Evolutionary conservation across 1,284 basidiomycete species (phyloP).

Genomic region (Moesziomyces sp.): DNA sequence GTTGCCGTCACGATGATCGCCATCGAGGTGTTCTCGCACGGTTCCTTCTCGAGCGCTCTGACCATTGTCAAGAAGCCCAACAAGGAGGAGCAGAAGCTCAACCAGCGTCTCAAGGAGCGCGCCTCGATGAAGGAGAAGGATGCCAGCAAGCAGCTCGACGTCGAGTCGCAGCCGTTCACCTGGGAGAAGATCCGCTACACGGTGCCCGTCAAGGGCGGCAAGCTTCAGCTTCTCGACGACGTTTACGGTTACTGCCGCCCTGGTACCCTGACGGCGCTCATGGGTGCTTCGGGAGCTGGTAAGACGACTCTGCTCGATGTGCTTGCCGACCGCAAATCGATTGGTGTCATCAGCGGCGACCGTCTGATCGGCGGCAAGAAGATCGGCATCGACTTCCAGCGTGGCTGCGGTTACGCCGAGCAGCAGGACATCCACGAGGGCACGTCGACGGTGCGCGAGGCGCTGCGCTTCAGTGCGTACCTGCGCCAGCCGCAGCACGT

Average conservation of each 20-base stretch:
- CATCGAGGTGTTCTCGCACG: constrained; percentile 47
- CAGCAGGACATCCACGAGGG: constrained; percentile 86
- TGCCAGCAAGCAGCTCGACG: constrained; percentile 38
- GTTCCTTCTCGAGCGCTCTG: constrained; percentile 24
- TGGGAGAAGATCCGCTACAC: constrained; percentile 69
- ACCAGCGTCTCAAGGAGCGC: constrained; percentile 51
- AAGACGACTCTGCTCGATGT: constrained; percentile 78
- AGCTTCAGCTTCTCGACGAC: constrained; percentile 77
- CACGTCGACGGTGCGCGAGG: constrained; percentile 84
- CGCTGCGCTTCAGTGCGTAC: constrained; percentile 82
- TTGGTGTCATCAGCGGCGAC: constrained; percentile 82
- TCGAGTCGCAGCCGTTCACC: constrained; percentile 64
- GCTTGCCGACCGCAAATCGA: constrained; percentile 79
- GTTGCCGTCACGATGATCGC: constrained; percentile 59
- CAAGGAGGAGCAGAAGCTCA: constrained; percentile 53
- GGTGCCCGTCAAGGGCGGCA: constrained; percentile 72
- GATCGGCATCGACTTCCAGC: constrained; percentile 79
- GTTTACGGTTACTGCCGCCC: constrained; percentile 85
- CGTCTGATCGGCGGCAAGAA: constrained; percentile 80
- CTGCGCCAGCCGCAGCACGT: constrained; percentile 80
- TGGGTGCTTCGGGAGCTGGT: constrained; percentile 80
- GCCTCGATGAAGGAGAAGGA: constrained; percentile 37
- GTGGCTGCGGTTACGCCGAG: constrained; percentile 75
- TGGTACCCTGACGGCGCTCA: constrained; percentile 77
- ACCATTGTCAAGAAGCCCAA: constrained; percentile 51